A percentile compares a stretch with the other conserved stretches of the same genome.
Evolutionary conservation across 208 protist species (phyloP).

Genomic region (Leptomonas seymouri): DNA sequence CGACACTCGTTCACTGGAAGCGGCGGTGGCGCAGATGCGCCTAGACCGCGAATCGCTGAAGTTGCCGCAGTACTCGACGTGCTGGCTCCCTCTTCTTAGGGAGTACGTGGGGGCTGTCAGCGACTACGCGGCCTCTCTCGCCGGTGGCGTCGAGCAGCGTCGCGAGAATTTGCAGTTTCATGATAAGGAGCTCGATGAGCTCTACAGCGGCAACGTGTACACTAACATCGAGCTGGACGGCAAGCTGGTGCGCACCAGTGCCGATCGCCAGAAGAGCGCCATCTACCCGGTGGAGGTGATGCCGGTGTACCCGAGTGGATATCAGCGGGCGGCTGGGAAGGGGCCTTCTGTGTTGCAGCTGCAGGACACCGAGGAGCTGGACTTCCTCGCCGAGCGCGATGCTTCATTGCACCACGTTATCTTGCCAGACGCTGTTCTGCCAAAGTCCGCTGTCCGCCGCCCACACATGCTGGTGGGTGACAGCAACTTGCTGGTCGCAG

Average conservation of each 20-base stretch:
- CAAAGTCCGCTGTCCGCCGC: slow-evolving; percentile 31
- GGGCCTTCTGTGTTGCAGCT: slow-evolving; percentile 23
- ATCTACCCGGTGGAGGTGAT: slow-evolving; percentile 81
- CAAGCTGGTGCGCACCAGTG: slow-evolving; percentile 49
- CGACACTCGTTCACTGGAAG: slow-evolving; percentile 12
- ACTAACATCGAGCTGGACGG: slow-evolving; percentile 51
- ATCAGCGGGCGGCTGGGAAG: slow-evolving; percentile 32
- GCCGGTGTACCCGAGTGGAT: slow-evolving; percentile 69
- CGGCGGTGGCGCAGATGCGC: slow-evolving; percentile 34
- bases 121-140: slow-evolving; percentile 29
- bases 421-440: slow-evolving; percentile 58
- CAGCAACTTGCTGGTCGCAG: slow-evolving; percentile 68
- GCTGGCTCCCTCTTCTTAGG: slow-evolving; percentile 30
- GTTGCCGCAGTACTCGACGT: slow-evolving; percentile 25
- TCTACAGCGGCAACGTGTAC: slow-evolving; percentile 43
- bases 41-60: slow-evolving; percentile 13
- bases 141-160: slow-evolving; percentile 48
- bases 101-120: slow-evolving; percentile 45
- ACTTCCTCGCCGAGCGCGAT: slow-evolving; percentile 62
- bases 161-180: slow-evolving; percentile 64
- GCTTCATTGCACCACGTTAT: slow-evolving; percentile 59
- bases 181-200: slow-evolving; percentile 61
- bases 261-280: slow-evolving; percentile 36
- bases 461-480: slow-evolving; percentile 74
- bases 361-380: slow-evolving; percentile 27